Evolutionary conservation across 805 yeast species (phyloP), one percentile per base, ranked within the genome.

Genomic region (Debaryomyces hansenii): DNA sequence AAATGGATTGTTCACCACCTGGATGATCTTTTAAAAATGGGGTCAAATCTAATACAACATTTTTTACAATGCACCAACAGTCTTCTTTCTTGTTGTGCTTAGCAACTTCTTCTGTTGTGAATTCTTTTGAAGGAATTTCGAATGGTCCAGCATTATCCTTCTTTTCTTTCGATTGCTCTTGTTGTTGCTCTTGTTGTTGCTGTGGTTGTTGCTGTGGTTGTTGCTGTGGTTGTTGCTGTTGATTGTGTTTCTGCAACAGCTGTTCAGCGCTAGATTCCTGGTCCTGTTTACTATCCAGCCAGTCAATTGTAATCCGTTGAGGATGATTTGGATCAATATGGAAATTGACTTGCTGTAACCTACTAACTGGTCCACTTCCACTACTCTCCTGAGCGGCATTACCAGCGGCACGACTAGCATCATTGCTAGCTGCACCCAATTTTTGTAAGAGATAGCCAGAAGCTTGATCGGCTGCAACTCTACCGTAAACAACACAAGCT

Each of bases 1-100:
- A 41, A 48, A 82, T 79, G 11, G 84, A 74, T 42, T 80, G 79
- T 14, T 66, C 76, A 7, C 88, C 88, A 21, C 88, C 88, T 5
- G 88, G 88, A 53, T 74, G 82, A 50, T 70, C 64, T 12, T 57
- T 50, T 47, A 77, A 58, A 51, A 79, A 79, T 11, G 67, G 51
- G 0, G 82, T 72, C 39, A 70, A 66, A 55, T 79, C 77, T 46
- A 79, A 54, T 4, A 79, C 82, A 1, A 76, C 79, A 50, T 77
- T 74, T 54, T 79, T 78, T 32, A 79, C 73, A 14, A 79, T 67
- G 31, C 78, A 72, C 83, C 84, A 79, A 58, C 83, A 79, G 46
- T 78, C 81, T 29, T 60, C 56, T 4, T 62, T 59, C 2, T 59
- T 68, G 53, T 75, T 75, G 55, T 79, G 83, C 48, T 70, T 66